Evolutionary conservation across 2,329 filamentous ascomycete species (phyloP).

Genomic region (Tolypocladium album): DNA sequence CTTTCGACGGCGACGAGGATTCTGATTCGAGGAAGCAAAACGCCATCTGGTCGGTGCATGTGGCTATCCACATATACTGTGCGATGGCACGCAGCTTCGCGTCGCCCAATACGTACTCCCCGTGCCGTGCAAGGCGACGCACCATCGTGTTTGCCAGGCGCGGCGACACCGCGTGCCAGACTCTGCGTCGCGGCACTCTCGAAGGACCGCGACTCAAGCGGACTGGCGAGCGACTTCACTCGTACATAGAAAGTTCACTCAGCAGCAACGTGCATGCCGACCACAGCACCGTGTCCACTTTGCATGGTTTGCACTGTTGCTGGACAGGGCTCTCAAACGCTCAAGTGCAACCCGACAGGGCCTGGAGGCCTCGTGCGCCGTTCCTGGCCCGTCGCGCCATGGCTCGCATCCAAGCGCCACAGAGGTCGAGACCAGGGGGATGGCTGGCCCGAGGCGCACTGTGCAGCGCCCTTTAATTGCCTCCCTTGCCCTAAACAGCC

Average conservation of each 20-base stretch:
- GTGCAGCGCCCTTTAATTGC: conserved; percentile 1
- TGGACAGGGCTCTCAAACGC: background rate
- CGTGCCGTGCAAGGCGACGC: background rate
- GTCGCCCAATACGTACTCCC: background rate
- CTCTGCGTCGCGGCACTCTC: background rate
- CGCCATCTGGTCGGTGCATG: background rate
- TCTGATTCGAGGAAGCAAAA: background rate
- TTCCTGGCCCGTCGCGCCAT: background rate
- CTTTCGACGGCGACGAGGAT: background rate
- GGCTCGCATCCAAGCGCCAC: background rate
- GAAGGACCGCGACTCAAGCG: background rate
- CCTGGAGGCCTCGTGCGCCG: background rate
- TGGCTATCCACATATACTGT: background rate
- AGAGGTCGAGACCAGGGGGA: background rate
- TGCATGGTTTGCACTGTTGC: background rate
- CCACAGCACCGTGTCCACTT: no score
- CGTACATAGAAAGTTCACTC: no score
- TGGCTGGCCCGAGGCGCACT: conserved; percentile 3
- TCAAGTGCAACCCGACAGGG: background rate
- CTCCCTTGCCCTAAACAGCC: conserved; percentile 1
- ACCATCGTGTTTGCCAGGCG: background rate
- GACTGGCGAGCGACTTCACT: background rate
- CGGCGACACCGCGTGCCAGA: background rate
- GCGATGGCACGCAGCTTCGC: background rate
- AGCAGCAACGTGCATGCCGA: no score